Base-by-base conservation (phyloP, 2,329 filamentous ascomycete genomes). In the Ophiostoma himal-ulmi region DNA sequence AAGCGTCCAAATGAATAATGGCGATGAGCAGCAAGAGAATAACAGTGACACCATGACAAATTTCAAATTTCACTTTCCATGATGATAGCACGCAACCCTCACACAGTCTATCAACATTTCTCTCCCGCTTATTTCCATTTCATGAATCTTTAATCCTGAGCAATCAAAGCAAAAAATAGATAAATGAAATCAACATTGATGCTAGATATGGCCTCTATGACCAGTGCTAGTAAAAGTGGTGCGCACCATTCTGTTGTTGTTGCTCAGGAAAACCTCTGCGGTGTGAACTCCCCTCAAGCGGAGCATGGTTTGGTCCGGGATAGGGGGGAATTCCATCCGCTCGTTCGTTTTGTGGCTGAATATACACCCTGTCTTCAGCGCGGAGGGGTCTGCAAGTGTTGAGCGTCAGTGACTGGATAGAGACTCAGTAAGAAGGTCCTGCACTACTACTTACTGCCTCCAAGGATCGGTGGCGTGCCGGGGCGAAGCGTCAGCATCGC, bases 391-490 rank as follows among this genome's bases (percentile, higher is more conserved):
- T 34, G 11, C 1, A 34, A 20, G 26, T 36, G 4, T 34, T 1
- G 17, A 5, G 8, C 20, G 57, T 62, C 26, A 17, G 57, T 62
- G 3, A 57, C n/a, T 57, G 14, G 7, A 26, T 26, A 13, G n/a
- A 22, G 4, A 26, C 5, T 57, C 4, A 57, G 5, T 11, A 57
- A 5, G 22, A 7, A 44, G 17, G 14, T 20, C 44, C n/a, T 20
- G 44, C 44, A 48, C 44, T 48, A 22, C 22, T 26, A 66, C 62
- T 37, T 66, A 66, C 62, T 39, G 62, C 20, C 62, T 34, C 62
- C 62, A 66, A 20, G 62, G 17, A n/a, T 67, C 64, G 11, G 5
- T 30, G 34, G 64, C 37, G 5, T 67, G 64, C 64, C 20, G 64
- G 11, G 37, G 37, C 17, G 64, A 44, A 34, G 57, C 57, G 13